These are phyloP conservation scores for Aspergillus glaucus DNA, from an alignment of 2,329 filamentous ascomycete species.

Conservation along the genomic window DNA sequence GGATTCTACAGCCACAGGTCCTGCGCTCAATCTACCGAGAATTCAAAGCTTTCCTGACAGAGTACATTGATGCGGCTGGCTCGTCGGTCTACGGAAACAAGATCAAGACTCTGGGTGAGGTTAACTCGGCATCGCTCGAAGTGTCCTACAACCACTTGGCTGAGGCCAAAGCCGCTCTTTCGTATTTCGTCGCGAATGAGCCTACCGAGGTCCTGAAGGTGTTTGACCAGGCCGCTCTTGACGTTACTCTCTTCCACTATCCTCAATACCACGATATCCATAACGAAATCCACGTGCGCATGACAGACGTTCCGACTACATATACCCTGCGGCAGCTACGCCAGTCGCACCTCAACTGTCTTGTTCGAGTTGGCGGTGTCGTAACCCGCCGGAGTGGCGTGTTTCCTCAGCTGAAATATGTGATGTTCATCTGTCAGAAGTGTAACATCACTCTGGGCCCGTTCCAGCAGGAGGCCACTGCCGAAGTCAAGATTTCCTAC, in stretches of 20 bases:
- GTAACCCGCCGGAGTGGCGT: slow-evolving; percentile 92
- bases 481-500: slow-evolving; percentile 92
- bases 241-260: slow-evolving; percentile 91
- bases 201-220: slow-evolving; percentile 93
- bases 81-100: slow-evolving; percentile 91
- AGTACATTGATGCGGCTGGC: slow-evolving; percentile 84
- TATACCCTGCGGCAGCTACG: slow-evolving; percentile 93
- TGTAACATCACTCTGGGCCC: slow-evolving; percentile 87
- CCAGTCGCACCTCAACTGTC: slow-evolving; percentile 90
- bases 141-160: slow-evolving; percentile 92
- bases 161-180: slow-evolving; percentile 83
- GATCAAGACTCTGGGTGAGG: slow-evolving; percentile 89
- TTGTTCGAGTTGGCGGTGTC: slow-evolving; percentile 89
- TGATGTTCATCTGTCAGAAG: slow-evolving; percentile 95
- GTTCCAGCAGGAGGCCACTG: slow-evolving; percentile 94
- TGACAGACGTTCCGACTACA: slow-evolving; percentile 87
- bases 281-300: slow-evolving; percentile 94
- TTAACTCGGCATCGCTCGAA: slow-evolving; percentile 93
- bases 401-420: slow-evolving; percentile 95
- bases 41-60: slow-evolving; percentile 95
- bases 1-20: slow-evolving; percentile 85
- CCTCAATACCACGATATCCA: slow-evolving; percentile 97
- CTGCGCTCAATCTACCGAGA: slow-evolving; percentile 91
- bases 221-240: slow-evolving; percentile 94
- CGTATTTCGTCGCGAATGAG: slow-evolving; percentile 93